Evolutionary conservation across 2,329 filamentous ascomycete genomes (phyloP), one percentile per base, ranked within the genome.

Genomic region (Chaetothyriales sp.): DNA sequence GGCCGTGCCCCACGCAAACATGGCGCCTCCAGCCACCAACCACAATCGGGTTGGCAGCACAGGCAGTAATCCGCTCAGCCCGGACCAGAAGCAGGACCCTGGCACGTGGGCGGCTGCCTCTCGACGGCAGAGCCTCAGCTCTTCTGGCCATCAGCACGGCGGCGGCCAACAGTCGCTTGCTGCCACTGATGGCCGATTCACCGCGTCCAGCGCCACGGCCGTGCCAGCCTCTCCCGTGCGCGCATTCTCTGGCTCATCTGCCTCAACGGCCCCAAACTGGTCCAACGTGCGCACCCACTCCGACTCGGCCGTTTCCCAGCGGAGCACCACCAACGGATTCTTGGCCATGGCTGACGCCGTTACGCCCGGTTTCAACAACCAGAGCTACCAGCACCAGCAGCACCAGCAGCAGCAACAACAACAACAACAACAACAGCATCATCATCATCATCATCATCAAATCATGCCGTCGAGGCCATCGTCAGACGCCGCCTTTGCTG

Each of bases 11-110:
- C 49, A 56, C n/a, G 53, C 58, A 5, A 60, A 64, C 5, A 48
- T 60, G 2, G 59, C 57, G 28, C 57, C 18, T 52, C 50, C 15
- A 53, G 60, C 46, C 54, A 57, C 6, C 52, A 50, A 15, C 51
- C 64, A 2, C 62, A 65, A n/a, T 47, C 64, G 62, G 19, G 59
- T 63, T 7, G 57, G 60, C 46, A 64, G 62, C 44, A 49, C 56
- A 3, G 61, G 61, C 44, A 65, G 60, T 51, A 63, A 63, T 52
- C 56, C 60, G 6, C 58, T 63, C 49, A 63, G 59, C 49, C 64
- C 65, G 13, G 59, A 60, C 2, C 58, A 62, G 18, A 55, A 59
- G 18, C 62, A 64, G 28, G 55, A 62, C 6, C 50, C 54, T 13
- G 49, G 58, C 5, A 54, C 61, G 5, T 70, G 65, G 54, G 59